Evolutionary conservation across 768 basidiomycete genomes (phyloP), one percentile per base, ranked within the genome.

Genomic region (Collybiopsis confluens): DNA sequence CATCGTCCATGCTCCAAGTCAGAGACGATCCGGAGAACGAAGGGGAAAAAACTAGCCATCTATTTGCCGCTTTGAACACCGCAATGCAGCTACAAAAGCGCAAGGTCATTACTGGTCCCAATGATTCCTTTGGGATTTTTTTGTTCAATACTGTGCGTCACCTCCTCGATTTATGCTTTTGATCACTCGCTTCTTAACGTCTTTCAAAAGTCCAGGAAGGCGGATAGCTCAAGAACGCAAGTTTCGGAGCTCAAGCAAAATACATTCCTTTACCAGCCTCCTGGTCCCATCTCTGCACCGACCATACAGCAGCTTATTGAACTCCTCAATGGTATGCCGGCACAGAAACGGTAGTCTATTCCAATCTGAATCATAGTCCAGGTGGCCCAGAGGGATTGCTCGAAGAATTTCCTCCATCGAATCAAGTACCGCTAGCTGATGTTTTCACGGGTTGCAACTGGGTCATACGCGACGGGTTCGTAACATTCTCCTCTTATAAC

Each of bases 401-500:
- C 48, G 76, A 73, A 9, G 72, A 70, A n/a, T 94, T 88, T 65
- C 85, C 83, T 38, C 91, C 85, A 1, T 64, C 58, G n/a, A 70
- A 77, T 50, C 78, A 79, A 50, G 79, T 90, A 20, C 82, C 93
- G 0, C 83, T 95, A 70, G 91, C 91, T 16, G 92, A 94, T 58
- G 89, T 95, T 0, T 90, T 98, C 66, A 91, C 86, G 0, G 89
- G 88, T 58, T 93, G 92, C 61, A 95, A 92, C 58, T 89, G 87
- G 83, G 79, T 93, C 18, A 74, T 98, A 50, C 85, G 93, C 21
- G 90, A 93, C 62, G 86, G 89, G 96, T 97, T 56, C 21, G 24
- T 26, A 7, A n/a, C 26, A 0, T 35, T 8, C 24, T 15, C 9
- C 15, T 21, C 18, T 13, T 35, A 5, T 1, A 48, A 18, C 3